phyloP scores from a whole-genome alignment of 23 red algal genomes.

The Gracilaria domingensis region DNA sequence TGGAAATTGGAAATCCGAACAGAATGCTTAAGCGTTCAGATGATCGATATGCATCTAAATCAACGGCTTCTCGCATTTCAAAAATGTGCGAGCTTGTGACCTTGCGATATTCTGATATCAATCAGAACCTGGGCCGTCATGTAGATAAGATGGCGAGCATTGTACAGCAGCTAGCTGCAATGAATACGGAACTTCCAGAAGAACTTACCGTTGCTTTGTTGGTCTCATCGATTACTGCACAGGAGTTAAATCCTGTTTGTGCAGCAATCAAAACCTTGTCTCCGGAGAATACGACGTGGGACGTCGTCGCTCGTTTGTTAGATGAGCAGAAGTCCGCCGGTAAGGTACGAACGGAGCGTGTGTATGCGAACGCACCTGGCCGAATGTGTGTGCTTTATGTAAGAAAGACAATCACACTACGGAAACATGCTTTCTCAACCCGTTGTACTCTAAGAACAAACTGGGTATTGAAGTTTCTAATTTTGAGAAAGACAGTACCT shows the following conservation, averaged over 20 bases:
- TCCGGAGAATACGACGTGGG: too few species aligned
- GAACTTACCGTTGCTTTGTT: slow-evolving; percentile 40
- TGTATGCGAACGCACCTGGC: not conserved
- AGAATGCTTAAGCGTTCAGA: slow-evolving; percentile 22
- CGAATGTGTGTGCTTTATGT: not conserved
- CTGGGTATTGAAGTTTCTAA: not conserved
- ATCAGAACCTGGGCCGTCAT: slow-evolving; percentile 20
- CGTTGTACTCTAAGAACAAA: slow-evolving; percentile 24
- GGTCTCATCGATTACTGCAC: slow-evolving; percentile 22
- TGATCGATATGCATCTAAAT: slow-evolving; percentile 17
- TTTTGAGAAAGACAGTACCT: too few species aligned
- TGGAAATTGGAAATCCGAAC: slow-evolving; percentile 10
- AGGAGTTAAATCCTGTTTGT: slow-evolving; percentile 9
- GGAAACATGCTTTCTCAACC: slow-evolving; percentile 11
- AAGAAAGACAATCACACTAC: slow-evolving; percentile 10
- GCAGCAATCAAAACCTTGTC: slow-evolving; percentile 46
- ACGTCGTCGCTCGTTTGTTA: too few species aligned
- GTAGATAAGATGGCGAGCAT: slow-evolving; percentile 31
- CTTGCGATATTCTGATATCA: slow-evolving; percentile 26
- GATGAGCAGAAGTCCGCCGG: too few species aligned
- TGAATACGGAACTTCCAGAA: slow-evolving; percentile 29
- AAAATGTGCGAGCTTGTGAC: slow-evolving; percentile 32
- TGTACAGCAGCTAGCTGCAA: slow-evolving; percentile 13
- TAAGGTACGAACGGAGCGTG: too few species aligned
- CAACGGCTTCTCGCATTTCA: slow-evolving; percentile 22